Conservation (phyloP, 768 basidiomycete genomes). For the Trametes meyenii region DNA sequence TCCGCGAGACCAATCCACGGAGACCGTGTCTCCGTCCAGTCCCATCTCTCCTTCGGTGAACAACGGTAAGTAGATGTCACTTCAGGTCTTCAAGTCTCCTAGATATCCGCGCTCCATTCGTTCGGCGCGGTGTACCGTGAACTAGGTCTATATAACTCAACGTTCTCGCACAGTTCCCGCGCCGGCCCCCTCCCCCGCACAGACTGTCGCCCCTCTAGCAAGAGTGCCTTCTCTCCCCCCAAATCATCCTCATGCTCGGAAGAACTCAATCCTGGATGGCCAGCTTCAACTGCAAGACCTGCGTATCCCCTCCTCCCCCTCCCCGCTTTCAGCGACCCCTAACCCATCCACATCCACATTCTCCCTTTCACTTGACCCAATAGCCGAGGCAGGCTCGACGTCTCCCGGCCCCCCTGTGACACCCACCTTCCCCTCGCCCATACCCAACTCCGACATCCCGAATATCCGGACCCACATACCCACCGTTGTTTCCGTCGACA, state of each 20-base stretch:
- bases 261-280: conserved; percentile 66
- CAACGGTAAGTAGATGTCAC: conserved; percentile 1
- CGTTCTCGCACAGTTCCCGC: not conserved
- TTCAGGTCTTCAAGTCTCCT: not conserved
- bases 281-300: conserved; percentile 38
- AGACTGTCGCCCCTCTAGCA: conserved; percentile 45
- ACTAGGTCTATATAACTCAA: conserved; percentile 1
- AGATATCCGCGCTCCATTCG: not conserved
- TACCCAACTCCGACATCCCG: conserved; percentile 10
- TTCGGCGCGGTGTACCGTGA: not conserved
- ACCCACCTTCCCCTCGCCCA: conserved; percentile 31
- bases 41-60: not conserved
- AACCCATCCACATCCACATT: conserved; percentile 37
- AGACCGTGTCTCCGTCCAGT: conserved; percentile 7
- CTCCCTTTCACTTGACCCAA: conserved; percentile 39
- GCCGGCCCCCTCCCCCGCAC: conserved; percentile 21
- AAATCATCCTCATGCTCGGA: conserved; percentile 78
- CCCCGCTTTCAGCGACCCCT: conserved; percentile 28
- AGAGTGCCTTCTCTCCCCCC: conserved; percentile 47
- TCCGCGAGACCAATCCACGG: not conserved
- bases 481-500: not conserved
- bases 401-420: conserved; percentile 35
- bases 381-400: conserved; percentile 32
- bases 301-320: conserved; percentile 18
- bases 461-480: conserved; percentile 26